Conservation (phyloP, 2,329 filamentous ascomycete species). For the Sporothrix mexicana region DNA sequence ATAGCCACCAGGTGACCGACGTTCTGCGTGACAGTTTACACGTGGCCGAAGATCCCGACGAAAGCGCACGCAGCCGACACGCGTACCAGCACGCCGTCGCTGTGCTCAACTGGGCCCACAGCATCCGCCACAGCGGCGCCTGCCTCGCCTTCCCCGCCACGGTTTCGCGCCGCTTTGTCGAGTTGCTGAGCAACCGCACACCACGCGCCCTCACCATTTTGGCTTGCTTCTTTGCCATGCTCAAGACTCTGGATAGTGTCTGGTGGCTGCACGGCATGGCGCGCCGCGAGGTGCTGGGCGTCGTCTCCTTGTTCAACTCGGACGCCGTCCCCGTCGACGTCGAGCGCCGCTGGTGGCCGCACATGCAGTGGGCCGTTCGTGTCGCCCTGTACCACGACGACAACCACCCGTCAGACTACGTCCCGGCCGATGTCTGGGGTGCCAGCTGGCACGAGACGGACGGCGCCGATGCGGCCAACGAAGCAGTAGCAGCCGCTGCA, state of each 20-base stretch:
- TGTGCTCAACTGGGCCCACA: slow-evolving; percentile 70
- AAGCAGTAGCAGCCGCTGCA: not conserved
- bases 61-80: slow-evolving; percentile 52
- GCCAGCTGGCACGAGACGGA: slow-evolving; percentile 24
- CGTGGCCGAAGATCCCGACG: slow-evolving; percentile 35
- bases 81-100: slow-evolving; percentile 69
- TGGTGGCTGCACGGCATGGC: slow-evolving; percentile 76
- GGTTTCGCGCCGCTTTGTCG: slow-evolving; percentile 65
- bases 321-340: slow-evolving; percentile 53
- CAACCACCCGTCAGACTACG: slow-evolving; percentile 52
- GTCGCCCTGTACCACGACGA: slow-evolving; percentile 63
- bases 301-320: slow-evolving; percentile 63
- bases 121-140: slow-evolving; percentile 63
- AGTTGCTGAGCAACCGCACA: slow-evolving; percentile 62
- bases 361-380: slow-evolving; percentile 65
- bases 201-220: slow-evolving; percentile 68
- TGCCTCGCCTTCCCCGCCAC: slow-evolving; percentile 69
- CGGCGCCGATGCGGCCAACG: not conserved
- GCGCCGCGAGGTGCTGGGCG: slow-evolving; percentile 67
- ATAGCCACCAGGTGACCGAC: slow-evolving; percentile 42
- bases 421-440: slow-evolving; percentile 62
- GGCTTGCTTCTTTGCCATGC: slow-evolving; percentile 69
- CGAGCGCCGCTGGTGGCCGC: slow-evolving; percentile 61
- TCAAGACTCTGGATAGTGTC: slow-evolving; percentile 65
- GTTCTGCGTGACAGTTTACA: slow-evolving; percentile 42